Evolutionary conservation across 2,329 filamentous ascomycete species (phyloP), one percentile per base, ranked within the genome.

Genomic region (Arthrobotrys iridis): DNA sequence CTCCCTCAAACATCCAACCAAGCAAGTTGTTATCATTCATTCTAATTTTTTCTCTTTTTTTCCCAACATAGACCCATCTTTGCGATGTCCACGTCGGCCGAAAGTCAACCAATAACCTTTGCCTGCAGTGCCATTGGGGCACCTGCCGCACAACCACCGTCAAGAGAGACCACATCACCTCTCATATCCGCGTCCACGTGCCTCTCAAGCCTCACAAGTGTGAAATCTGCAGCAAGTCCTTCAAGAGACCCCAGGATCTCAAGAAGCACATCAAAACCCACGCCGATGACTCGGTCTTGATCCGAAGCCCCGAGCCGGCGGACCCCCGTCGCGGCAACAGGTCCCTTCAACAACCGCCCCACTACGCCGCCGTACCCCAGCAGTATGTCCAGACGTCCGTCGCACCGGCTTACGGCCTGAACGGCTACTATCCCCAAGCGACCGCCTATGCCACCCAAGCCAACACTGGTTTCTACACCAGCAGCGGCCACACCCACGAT

Each of bases 91-190:
- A 99, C 86, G 93, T 99, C 82, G 95, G 95, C 78, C 93, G 95
- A 84, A 99, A 99, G 86, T 96, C 92, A 85, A 99, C 95, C 81
- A 98, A 98, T 86, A 99, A 99, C 84, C 86, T 99, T 81, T 98
- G 95, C 83, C 84, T 99, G 82, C 97, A 93, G 64, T 99, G 95
- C 84, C 92, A 96, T 82, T 99, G 95, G 95, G 95, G 93, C 80
- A 91, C 90, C 78, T 99, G 95, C 85, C 90, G 93, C 77, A 98
- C 94, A 20, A 97, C 93, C 52, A 98, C 94, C 1, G 94, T 98
- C 82, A 98, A 99, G 87, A 93, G 95, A 80, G 95, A 98, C 81
- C 95, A 99, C 85, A 99, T 99, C 83, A 99, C 95, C 58, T 98
- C 95, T 58, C 95, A 99, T 84, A 97, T 99, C 80, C 92, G 95